phyloP scores from a whole-genome alignment of 495 filamentous ascomycete genomes.

The Xylaria curta region DNA sequence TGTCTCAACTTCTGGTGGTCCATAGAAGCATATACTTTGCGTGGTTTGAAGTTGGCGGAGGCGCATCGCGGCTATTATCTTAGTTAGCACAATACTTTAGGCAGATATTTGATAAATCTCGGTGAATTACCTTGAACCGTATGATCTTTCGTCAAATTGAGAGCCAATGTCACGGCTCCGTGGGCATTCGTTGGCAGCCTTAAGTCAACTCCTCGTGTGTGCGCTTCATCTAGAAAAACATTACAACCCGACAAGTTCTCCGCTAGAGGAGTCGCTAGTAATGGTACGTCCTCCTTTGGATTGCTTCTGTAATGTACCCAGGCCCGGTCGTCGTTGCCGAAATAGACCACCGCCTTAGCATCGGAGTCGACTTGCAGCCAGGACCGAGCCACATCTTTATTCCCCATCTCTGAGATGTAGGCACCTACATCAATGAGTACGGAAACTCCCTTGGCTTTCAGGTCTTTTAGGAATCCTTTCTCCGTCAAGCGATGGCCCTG shows the following conservation, averaged over 20 bases:
- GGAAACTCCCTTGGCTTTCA: constrained; percentile 42
- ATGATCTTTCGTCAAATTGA: constrained; percentile 55
- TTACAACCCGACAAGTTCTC: constrained; percentile 51
- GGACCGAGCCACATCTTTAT: constrained; percentile 45
- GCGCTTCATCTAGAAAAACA: constrained; percentile 43
- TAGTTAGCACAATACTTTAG: not conserved
- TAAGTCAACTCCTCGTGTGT: constrained; percentile 60
- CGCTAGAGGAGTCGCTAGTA: constrained; percentile 52
- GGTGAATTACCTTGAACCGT: constrained; percentile 50
- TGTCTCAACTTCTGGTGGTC: constrained; percentile 52
- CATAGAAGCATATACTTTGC: constrained; percentile 47
- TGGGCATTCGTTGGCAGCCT: constrained; percentile 48
- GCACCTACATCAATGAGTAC: constrained; percentile 62
- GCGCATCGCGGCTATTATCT: constrained; percentile 33
- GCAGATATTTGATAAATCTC: not conserved
- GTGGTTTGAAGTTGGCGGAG: constrained; percentile 46
- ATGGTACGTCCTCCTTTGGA: constrained; percentile 35
- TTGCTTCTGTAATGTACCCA: constrained; percentile 50
- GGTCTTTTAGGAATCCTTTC: constrained; percentile 40
- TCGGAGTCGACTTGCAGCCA: constrained; percentile 54
- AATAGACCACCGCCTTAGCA: constrained; percentile 45
- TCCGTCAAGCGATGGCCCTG: constrained; percentile 46
- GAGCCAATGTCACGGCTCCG: constrained; percentile 56
- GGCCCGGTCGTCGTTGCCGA: constrained; percentile 49
- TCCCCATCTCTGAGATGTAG: constrained; percentile 56